Base-by-base conservation (phyloP, 495 filamentous ascomycete genomes). In the Alectoria sarmentosa region DNA sequence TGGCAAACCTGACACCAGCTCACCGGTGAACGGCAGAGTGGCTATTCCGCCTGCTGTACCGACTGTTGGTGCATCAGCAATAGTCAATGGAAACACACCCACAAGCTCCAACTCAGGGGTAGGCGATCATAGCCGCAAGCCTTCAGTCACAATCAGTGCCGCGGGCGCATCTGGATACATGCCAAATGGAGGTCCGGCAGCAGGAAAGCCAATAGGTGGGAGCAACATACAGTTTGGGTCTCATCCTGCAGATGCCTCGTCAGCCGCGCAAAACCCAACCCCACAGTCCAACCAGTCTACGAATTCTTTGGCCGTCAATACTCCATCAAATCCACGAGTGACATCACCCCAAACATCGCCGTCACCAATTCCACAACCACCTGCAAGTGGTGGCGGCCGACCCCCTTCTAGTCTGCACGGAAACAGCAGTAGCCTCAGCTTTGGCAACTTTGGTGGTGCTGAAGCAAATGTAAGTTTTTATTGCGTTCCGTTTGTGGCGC, bases 91-190 rank as follows among this genome's bases (percentile, higher is more conserved):
- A 70, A 84, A 85, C 67, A 83, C 79, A 66, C 78, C 85, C 55
- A 75, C 77, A 55, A 80, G 79, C 71, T 74, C 81, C 58, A 80
- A 85, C 70, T 82, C 86, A 58, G 73, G 77, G 57, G 57, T 71
- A 23, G 78, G 76, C 63, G 88, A 93, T 66, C 92, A 97, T 78
- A 82, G 77, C 66, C 84, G 90, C 65, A 94, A 94, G 77, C 85
- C 86, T 62, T 93, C 91, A 23, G 88, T 96, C 64, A 94, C 90
- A 62, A 95, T 96, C 77, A 91, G 82, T 71, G 87, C 90, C 58
- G 84, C 86, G 66, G 89, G 88, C 44, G 83, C 89, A 19, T 87
- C 81, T 61, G 86, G 86, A 66, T 87, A 87, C 68, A 84, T 86
- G 60, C 83, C 88, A 37, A 94, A 95, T 78, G 90, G 90, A 67